A percentile compares a stretch with the other conserved stretches of the same genome.
Evolutionary conservation across 805 yeast genomes (phyloP).

Genomic region (Yamadazyma tumulicola): DNA sequence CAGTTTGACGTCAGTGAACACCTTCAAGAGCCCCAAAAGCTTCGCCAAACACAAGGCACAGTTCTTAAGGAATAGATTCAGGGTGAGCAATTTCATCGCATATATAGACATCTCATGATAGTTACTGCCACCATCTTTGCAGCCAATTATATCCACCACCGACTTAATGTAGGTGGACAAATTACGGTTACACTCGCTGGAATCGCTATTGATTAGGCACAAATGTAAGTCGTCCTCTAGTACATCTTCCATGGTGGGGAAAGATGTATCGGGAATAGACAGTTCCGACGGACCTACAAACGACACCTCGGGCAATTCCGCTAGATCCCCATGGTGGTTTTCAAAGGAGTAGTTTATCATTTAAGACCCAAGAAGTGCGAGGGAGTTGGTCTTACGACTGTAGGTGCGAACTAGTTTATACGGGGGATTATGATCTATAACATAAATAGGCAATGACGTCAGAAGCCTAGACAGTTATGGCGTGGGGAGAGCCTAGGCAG

Average conservation of each 20-base stretch:
- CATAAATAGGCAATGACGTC: too few relatives aligned
- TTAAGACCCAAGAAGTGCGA: too few relatives aligned
- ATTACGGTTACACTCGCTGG: constrained; percentile 37
- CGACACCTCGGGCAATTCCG: too few relatives aligned
- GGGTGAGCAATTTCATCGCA: constrained; percentile 33
- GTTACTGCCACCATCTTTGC: constrained; percentile 8
- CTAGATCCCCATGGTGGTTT: too few relatives aligned
- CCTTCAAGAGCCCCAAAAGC: constrained; percentile 28
- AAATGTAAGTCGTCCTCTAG: constrained; percentile 8
- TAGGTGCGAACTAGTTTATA: too few relatives aligned
- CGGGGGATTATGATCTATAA: too few relatives aligned
- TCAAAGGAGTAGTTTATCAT: too few relatives aligned
- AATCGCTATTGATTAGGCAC: constrained; percentile 32
- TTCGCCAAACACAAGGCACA: constrained; percentile 35
- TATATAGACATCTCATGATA: constrained; percentile 31
- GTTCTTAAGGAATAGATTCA: constrained; percentile 39
- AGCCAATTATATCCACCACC: constrained; percentile 26
- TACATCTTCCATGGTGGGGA: constrained; percentile 4
- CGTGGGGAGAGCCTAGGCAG: too few relatives aligned
- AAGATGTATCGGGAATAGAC: constrained; percentile 3
- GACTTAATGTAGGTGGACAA: constrained; percentile 31
- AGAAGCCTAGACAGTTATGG: too few relatives aligned
- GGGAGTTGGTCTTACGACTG: too few relatives aligned
- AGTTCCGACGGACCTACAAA: too few relatives aligned
- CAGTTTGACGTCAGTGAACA: constrained; percentile 19